Base-by-base conservation (phyloP, 176 grass and related monocot species). In the Hyparrhenia diplandra region DNA sequence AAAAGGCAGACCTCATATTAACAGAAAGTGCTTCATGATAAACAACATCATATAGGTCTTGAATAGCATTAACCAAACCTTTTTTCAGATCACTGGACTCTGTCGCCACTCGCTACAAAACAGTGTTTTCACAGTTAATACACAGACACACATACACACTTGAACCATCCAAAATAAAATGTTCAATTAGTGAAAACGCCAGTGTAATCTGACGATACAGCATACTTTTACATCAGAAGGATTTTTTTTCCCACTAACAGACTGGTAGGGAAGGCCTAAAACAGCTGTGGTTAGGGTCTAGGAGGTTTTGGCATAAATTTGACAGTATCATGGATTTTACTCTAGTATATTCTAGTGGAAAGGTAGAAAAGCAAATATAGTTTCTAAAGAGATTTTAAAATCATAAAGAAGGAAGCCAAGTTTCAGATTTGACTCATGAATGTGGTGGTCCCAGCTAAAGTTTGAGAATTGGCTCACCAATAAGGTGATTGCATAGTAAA, bases 11-110 rank as follows among this genome's bases (percentile, higher is more conserved):
- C 95, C 90, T 82, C 86, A 98, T 84, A 94, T 95, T 76, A 85
- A 92, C 52, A 58, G 75, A 74, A 49, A 98, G 71, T 63, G 91
- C 78, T 76, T 94, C 92, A 59, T 84, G 92, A 61, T 87, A 82
- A 91, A 98, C 75, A 85, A 91, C 92, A 84, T 98, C 95, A 73
- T 93, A 89, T 35, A 98, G 71, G 73, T 98, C 95, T 68, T 95
- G 92, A 73, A 94, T 85, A 60, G 92, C 95, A 83, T 86, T 98
- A 63, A 98, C 71, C 40, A 87, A 90, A 45, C 95, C 95, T 23
- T 82, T 85, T 73, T 64, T 81, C 78, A 91, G 70, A 58, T 94
- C 90, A 86, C 30, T 16, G n/a, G 84, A 81, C 63, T 94, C 92
- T 1, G 89, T 69, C 16, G 89, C 64, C 28, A 74, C 73, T 81